These are phyloP conservation scores for Scutellaria minor DNA, from an alignment of 257 asterid genomes.

Conservation along the genomic window DNA sequence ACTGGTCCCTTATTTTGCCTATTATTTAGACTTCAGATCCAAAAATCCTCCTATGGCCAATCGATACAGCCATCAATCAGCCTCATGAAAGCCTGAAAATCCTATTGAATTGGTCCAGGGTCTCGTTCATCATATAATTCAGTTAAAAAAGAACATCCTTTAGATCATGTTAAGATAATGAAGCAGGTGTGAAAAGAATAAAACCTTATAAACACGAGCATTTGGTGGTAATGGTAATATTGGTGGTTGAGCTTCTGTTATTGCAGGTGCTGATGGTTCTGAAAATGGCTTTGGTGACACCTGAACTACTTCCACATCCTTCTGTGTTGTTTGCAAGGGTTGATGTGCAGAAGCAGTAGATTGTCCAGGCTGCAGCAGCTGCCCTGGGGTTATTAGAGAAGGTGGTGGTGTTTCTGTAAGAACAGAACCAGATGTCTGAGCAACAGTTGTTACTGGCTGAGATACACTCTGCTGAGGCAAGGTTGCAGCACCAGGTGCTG, in stretches of 20 bases:
- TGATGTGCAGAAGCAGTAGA: constrained; percentile 54
- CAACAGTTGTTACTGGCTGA: constrained; percentile 48
- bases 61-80: constrained; percentile 1
- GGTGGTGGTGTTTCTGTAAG: constrained; percentile 61
- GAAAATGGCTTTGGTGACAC: constrained; percentile 58
- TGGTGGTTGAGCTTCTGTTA: constrained; percentile 84
- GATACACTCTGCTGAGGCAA: constrained; percentile 49
- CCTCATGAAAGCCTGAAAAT: background rate
- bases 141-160: background rate
- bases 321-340: constrained; percentile 61
- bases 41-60: background rate
- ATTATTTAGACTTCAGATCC: too few relatives aligned
- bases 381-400: constrained; percentile 84
- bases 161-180: background rate
- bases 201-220: constrained; percentile 68
- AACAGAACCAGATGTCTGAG: constrained; percentile 52
- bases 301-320: constrained; percentile 90
- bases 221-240: constrained; percentile 78
- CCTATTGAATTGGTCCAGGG: background rate
- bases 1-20: too few relatives aligned
- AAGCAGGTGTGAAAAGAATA: constrained; percentile 20
- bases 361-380: constrained; percentile 72
- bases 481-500: constrained; percentile 46
- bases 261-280: constrained; percentile 53
- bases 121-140: constrained; percentile 1